These are phyloP conservation scores for Leccinum pellstonianum DNA, from an alignment of 768 basidiomycete species.

Conservation along the genomic window DNA sequence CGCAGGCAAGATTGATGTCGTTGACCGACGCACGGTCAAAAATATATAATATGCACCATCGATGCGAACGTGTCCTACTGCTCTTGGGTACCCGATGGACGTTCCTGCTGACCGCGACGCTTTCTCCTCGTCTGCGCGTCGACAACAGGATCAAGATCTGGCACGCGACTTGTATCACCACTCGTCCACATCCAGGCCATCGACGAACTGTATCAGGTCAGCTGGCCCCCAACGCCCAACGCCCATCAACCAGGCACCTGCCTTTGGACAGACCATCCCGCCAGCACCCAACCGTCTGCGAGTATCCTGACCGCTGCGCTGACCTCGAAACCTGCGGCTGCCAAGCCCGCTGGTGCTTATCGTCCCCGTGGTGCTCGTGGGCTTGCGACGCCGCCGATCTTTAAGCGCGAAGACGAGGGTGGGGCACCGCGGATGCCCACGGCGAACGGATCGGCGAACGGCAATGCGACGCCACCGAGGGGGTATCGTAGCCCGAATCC, in stretches of 20 bases:
- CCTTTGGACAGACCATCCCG: conserved; percentile 68
- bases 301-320: conserved; percentile 52
- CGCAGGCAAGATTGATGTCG: conserved; percentile 89
- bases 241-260: conserved; percentile 57
- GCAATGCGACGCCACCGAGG: conserved; percentile 62
- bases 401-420: conserved; percentile 90
- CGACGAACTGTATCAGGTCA: conserved; percentile 88
- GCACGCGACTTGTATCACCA: conserved; percentile 86
- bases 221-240: conserved; percentile 79
- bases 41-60: conserved; percentile 61
- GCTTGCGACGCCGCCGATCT: conserved; percentile 81
- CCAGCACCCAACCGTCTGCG: conserved; percentile 57
- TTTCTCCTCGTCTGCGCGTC: conserved; percentile 91
- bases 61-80: conserved; percentile 94
- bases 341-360: conserved; percentile 66
- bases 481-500: conserved; percentile 57
- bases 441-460: conserved; percentile 37
- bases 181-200: conserved; percentile 79
- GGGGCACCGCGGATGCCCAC: conserved; percentile 54
- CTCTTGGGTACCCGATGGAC: conserved; percentile 94
- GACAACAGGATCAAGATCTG: conserved; percentile 97
- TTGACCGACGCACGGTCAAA: conserved; percentile 81
- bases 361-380: conserved; percentile 93
- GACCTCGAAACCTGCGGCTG: conserved; percentile 50
- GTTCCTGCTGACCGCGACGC: conserved; percentile 81